Conservation (phyloP, 2,329 filamentous ascomycete genomes). For the Hypomyces perniciosus region DNA sequence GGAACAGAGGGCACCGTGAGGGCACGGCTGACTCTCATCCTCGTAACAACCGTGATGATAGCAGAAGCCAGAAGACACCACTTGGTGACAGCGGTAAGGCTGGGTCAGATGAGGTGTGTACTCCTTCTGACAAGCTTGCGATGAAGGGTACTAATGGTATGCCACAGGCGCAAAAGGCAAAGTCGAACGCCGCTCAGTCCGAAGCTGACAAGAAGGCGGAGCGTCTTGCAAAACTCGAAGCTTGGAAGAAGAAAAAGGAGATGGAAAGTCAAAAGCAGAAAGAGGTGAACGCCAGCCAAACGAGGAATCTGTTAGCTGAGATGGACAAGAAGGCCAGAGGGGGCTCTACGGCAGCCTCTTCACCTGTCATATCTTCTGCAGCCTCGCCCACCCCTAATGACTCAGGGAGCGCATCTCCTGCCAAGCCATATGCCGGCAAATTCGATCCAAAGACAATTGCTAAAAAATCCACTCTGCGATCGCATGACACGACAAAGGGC, state of each 20-base stretch:
- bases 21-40: slow-evolving; percentile 65
- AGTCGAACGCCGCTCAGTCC: slow-evolving; percentile 44
- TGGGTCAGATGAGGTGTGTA: slow-evolving; percentile 42
- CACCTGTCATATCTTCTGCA: slow-evolving; percentile 47
- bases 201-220: slow-evolving; percentile 73
- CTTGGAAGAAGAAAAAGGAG: slow-evolving; percentile 88
- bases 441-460: slow-evolving; percentile 83
- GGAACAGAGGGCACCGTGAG: slow-evolving; percentile 57
- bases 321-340: slow-evolving; percentile 64
- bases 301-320: slow-evolving; percentile 62
- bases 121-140: background rate
- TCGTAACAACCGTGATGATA: slow-evolving; percentile 61
- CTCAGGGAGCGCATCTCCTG: slow-evolving; percentile 43
- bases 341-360: slow-evolving; percentile 36
- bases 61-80: slow-evolving; percentile 46
- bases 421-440: slow-evolving; percentile 64
- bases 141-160: slow-evolving; percentile 19
- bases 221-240: slow-evolving; percentile 73
- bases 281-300: slow-evolving; percentile 58
- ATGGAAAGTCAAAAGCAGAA: slow-evolving; percentile 67
- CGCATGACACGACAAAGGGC: slow-evolving; percentile 46
- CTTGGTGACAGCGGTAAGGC: slow-evolving; percentile 42
- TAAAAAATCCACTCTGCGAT: slow-evolving; percentile 63
- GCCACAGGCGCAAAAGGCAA: slow-evolving; percentile 46
- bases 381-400: slow-evolving; percentile 41